These are phyloP conservation scores for Aechmea fasciata DNA, from an alignment of 176 grass and related monocot species.

Conservation along the genomic window DNA sequence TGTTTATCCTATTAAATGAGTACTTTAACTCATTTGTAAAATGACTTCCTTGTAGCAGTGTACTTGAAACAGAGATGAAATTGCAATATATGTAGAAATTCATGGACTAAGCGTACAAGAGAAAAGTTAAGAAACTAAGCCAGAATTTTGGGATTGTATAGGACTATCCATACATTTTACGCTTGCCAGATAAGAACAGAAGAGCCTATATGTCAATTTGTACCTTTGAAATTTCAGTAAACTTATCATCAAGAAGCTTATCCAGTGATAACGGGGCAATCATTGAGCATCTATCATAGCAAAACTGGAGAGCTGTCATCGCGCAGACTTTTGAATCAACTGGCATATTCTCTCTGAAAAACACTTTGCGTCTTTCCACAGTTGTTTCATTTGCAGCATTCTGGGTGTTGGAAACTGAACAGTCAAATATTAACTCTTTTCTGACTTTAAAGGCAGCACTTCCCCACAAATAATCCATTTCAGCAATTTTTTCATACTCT, in stretches of 20 bases:
- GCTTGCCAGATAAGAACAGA: background rate
- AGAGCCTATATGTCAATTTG: background rate
- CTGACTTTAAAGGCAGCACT: constrained; percentile 47
- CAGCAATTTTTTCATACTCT: constrained; percentile 49
- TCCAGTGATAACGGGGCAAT: constrained; percentile 46
- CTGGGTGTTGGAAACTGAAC: constrained; percentile 26
- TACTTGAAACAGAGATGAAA: no score
- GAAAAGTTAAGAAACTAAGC: no score
- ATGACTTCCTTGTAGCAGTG: no score
- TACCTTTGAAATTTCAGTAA: background rate
- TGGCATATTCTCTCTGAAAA: constrained; percentile 88
- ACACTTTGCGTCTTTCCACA: constrained; percentile 41
- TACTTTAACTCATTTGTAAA: no score
- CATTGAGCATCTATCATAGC: constrained; percentile 50
- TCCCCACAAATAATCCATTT: constrained; percentile 91
- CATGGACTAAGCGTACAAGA: no score
- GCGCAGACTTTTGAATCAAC: constrained; percentile 71
- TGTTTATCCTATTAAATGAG: no score
- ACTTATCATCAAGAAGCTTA: constrained; percentile 40
- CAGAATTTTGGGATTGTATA: no score
- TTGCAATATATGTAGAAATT: no score
- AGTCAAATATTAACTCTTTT: constrained; percentile 64
- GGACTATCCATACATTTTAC: no score
- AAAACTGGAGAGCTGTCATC: constrained; percentile 59
- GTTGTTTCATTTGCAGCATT: constrained; percentile 31